A percentile compares a stretch with the other conserved stretches of the same genome.
Evolutionary conservation across 371 early-diverging fungal species (phyloP).

Genomic region (Mucor circinelloides): DNA sequence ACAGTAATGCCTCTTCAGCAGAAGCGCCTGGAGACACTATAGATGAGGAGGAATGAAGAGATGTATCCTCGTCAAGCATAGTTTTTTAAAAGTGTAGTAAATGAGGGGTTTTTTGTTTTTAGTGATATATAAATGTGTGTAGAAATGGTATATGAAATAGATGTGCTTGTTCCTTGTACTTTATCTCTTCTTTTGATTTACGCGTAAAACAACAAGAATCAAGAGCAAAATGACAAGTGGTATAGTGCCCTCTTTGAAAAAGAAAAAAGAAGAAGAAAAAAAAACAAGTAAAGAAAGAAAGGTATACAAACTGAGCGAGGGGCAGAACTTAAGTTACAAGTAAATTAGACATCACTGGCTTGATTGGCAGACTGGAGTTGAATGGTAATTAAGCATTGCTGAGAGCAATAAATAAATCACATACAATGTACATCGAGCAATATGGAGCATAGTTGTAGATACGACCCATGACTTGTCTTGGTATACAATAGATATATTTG

Average conservation of each 20-base stretch:
- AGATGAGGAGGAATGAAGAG: slow-evolving; percentile 10
- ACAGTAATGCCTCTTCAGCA: slow-evolving; percentile 22
- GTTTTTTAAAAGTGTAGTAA: background rate
- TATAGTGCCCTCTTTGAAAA: background rate
- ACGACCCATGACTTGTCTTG: too few relatives aligned
- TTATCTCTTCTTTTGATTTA: background rate
- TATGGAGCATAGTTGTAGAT: too few relatives aligned
- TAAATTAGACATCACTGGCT: background rate
- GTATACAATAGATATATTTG: background rate
- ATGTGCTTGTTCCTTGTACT: background rate
- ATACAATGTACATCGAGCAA: too few relatives aligned
- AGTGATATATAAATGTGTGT: background rate
- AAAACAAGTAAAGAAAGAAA: background rate
- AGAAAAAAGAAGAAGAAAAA: background rate
- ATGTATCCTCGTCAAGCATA: slow-evolving; percentile 27
- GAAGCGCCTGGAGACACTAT: slow-evolving; percentile 7
- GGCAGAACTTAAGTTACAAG: background rate
- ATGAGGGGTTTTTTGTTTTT: background rate
- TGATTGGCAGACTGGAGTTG: too few relatives aligned
- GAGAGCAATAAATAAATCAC: too few relatives aligned
- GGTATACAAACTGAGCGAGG: background rate
- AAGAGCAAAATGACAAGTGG: background rate
- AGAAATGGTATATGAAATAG: background rate
- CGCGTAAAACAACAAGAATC: background rate
- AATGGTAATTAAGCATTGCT: too few relatives aligned